These are phyloP conservation scores for Hymenoscyphus linearis DNA, from an alignment of 2,329 filamentous ascomycete genomes.

Conservation along the genomic window DNA sequence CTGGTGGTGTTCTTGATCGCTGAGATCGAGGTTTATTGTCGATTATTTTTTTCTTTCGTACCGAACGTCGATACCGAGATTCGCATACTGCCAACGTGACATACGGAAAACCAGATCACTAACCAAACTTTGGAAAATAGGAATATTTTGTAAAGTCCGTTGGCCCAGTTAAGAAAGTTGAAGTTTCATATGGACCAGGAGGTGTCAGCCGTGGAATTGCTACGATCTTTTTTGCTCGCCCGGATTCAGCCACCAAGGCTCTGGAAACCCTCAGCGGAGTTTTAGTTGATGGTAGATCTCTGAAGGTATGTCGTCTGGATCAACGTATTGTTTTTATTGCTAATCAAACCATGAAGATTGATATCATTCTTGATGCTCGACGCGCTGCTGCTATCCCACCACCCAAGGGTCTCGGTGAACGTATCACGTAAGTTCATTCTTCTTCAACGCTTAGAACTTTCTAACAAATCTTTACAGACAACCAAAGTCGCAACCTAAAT, in stretches of 20 bases:
- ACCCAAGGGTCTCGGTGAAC: slow-evolving; percentile 75
- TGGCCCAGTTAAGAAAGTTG: slow-evolving; percentile 84
- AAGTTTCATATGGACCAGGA: slow-evolving; percentile 88
- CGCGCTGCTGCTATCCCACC: slow-evolving; percentile 62
- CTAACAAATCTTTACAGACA: slow-evolving; percentile 39
- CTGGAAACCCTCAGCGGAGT: slow-evolving; percentile 81
- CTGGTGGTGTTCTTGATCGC: slow-evolving; percentile 30
- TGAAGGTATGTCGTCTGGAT: slow-evolving; percentile 62
- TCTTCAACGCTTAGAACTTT: not conserved
- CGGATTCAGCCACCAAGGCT: slow-evolving; percentile 79
- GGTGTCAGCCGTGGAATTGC: slow-evolving; percentile 89
- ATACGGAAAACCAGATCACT: slow-evolving; percentile 51
- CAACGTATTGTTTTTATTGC: slow-evolving; percentile 32
- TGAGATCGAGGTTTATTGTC: slow-evolving; percentile 23
- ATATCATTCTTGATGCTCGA: slow-evolving; percentile 79
- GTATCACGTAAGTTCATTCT: slow-evolving; percentile 60
- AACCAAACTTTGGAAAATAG: slow-evolving; percentile 65
- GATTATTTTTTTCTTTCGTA: slow-evolving; percentile 24
- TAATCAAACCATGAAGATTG: slow-evolving; percentile 56
- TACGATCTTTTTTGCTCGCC: slow-evolving; percentile 77
- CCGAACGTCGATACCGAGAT: slow-evolving; percentile 28
- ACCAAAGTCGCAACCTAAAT: slow-evolving; percentile 73
- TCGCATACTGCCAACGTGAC: slow-evolving; percentile 25
- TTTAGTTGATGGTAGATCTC: slow-evolving; percentile 80
- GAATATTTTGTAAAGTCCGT: slow-evolving; percentile 91